Conservation (phyloP, 106 monocot species). For the Allium fistulosum region DNA sequence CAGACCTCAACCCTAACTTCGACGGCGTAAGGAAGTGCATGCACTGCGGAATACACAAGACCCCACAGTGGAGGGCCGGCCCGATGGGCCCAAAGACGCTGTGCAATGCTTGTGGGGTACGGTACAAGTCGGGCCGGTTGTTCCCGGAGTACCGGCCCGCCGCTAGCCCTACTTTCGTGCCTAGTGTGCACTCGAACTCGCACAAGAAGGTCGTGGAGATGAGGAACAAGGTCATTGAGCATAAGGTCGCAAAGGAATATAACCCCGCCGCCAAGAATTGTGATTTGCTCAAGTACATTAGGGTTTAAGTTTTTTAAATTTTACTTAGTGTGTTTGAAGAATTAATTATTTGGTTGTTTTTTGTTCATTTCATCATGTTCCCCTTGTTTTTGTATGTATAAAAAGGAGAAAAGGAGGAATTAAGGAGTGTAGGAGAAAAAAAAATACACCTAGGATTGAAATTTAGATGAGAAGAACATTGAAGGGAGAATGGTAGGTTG, state of each 20-base stretch:
- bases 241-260: too few species aligned
- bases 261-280: slow-evolving; percentile 4
- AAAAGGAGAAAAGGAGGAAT: too few species aligned
- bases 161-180: slow-evolving; percentile 44
- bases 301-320: not conserved
- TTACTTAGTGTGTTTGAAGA: too few species aligned
- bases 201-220: slow-evolving; percentile 57
- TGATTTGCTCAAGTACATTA: slow-evolving; percentile 7
- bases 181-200: slow-evolving; percentile 46
- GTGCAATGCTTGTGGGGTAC: slow-evolving; percentile 40
- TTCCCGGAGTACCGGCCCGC: slow-evolving; percentile 66
- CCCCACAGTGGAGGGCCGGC: slow-evolving; percentile 62
- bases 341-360: too few species aligned
- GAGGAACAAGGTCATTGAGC: slow-evolving; percentile 13
- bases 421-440: too few species aligned
- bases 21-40: slow-evolving; percentile 11
- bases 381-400: too few species aligned
- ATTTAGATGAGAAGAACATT: too few species aligned
- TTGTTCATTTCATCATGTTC: too few species aligned
- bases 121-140: slow-evolving; percentile 36
- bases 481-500: too few species aligned
- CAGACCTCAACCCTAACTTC: not conserved
- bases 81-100: slow-evolving; percentile 57
- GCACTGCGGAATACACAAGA: slow-evolving; percentile 43
- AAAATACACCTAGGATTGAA: too few species aligned